These are phyloP conservation scores for Zoysia matrella DNA, from an alignment of 202 grass and related monocot genomes.

Conservation along the genomic window DNA sequence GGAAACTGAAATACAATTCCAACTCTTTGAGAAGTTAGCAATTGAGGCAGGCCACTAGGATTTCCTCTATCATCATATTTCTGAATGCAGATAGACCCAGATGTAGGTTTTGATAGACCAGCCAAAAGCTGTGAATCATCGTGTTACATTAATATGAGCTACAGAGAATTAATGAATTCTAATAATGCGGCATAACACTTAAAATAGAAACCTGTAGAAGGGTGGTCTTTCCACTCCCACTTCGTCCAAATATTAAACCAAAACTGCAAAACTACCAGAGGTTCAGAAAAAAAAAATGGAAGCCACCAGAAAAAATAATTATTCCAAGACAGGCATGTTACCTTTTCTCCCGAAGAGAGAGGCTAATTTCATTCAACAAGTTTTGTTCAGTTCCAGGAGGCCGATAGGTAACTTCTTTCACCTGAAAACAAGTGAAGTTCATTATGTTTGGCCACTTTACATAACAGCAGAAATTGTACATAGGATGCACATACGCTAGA, in stretches of 20 bases:
- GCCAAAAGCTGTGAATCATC: conserved; percentile 75
- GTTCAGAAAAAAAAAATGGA: not conserved
- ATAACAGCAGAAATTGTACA: not conserved
- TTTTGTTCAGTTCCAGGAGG: conserved; percentile 76
- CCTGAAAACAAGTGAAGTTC: conserved; percentile 61
- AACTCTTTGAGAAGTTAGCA: conserved; percentile 67
- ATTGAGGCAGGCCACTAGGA: conserved; percentile 42
- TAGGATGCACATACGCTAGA: not conserved
- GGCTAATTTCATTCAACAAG: conserved; percentile 74
- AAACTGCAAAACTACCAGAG: conserved; percentile 58
- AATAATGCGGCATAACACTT: not conserved
- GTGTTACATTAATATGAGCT: conserved; percentile 23
- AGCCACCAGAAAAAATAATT: conserved; percentile 1
- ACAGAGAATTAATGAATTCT: not conserved
- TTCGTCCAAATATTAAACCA: conserved; percentile 92
- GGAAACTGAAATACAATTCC: conserved; percentile 99
- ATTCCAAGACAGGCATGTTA: not conserved
- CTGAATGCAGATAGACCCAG: conserved; percentile 68
- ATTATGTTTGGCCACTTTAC: conserved; percentile 33
- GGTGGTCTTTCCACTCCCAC: conserved; percentile 90
- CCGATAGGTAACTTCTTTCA: conserved; percentile 72
- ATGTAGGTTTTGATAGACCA: conserved; percentile 68
- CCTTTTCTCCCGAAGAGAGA: conserved; percentile 80
- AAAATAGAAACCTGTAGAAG: conserved; percentile 73
- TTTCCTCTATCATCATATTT: conserved; percentile 68